These are phyloP conservation scores for Pichia ethanolica DNA, from an alignment of 805 yeast genomes.

Conservation along the genomic window DNA sequence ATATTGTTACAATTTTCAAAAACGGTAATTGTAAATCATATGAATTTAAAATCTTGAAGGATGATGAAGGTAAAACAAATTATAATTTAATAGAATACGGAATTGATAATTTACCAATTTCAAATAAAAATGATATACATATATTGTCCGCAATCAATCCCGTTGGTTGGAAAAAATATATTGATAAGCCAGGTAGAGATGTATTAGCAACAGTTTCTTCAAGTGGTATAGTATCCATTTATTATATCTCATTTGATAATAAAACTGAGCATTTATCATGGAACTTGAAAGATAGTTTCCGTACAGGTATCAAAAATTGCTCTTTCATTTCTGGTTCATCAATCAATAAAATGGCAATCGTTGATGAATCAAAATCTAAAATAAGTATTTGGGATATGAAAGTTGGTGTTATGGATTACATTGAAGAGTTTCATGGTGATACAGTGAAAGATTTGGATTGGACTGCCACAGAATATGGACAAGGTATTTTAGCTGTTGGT, in stretches of 20 bases:
- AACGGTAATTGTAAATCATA: conserved; percentile 33
- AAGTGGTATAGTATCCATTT: conserved; percentile 42
- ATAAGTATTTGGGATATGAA: conserved; percentile 77
- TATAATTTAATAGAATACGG: conserved; percentile 17
- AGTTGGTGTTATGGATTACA: conserved; percentile 59
- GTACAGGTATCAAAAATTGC: conserved; percentile 49
- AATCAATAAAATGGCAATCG: conserved; percentile 65
- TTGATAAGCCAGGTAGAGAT: conserved; percentile 29
- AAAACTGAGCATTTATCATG: conserved; percentile 34
- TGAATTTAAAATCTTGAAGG: conserved; percentile 23
- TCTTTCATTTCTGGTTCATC: conserved; percentile 65
- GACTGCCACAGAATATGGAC: conserved; percentile 63
- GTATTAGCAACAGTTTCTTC: conserved; percentile 54
- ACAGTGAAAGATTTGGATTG: conserved; percentile 72
- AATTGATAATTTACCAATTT: conserved; percentile 30
- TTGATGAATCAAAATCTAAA: conserved; percentile 42
- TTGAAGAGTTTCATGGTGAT: conserved; percentile 32
- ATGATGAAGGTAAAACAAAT: conserved; percentile 12
- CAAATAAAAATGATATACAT: conserved; percentile 26
- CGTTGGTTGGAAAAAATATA: conserved; percentile 41
- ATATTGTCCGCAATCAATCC: conserved; percentile 54
- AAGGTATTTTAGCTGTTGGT: conserved; percentile 75
- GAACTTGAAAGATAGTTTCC: conserved; percentile 42
- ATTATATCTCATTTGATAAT: conserved; percentile 32
- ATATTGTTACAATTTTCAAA: conserved; percentile 44